Conservation (phyloP, 1,139 yeast species). For the Geotrichum cucujoidarum region DNA sequence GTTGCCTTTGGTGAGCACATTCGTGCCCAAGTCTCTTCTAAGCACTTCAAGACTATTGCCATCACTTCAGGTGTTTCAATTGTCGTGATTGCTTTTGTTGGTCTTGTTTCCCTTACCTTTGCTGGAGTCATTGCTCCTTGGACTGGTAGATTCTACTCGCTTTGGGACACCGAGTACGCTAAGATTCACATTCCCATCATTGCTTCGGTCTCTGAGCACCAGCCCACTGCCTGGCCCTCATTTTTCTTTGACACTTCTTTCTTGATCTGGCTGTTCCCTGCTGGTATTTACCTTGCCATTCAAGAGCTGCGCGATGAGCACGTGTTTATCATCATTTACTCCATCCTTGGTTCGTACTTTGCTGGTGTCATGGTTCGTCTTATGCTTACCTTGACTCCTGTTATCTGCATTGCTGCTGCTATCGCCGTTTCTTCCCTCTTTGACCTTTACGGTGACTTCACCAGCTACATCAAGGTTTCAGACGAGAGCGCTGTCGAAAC, state of each 20-base stretch:
- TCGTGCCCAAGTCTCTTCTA: slow-evolving; percentile 64
- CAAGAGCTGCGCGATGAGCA: slow-evolving; percentile 89
- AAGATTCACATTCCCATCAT: slow-evolving; percentile 97
- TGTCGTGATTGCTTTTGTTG: slow-evolving; percentile 59
- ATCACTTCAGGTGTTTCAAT: slow-evolving; percentile 54
- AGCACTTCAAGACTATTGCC: slow-evolving; percentile 72
- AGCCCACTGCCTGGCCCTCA: slow-evolving; percentile 99
- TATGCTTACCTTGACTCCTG: slow-evolving; percentile 94
- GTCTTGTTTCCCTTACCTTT: slow-evolving; percentile 73
- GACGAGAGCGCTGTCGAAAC: slow-evolving; percentile 19
- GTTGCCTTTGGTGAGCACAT: slow-evolving; percentile 84
- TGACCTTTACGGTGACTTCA: slow-evolving; percentile 73
- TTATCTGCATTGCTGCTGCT: slow-evolving; percentile 88
- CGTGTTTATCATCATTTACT: slow-evolving; percentile 83
- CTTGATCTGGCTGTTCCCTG: slow-evolving; percentile 97
- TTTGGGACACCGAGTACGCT: slow-evolving; percentile 98
- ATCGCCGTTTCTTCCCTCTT: slow-evolving; percentile 79
- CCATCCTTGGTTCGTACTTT: slow-evolving; percentile 89
- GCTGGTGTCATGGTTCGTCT: slow-evolving; percentile 99
- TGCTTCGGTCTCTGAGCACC: slow-evolving; percentile 98
- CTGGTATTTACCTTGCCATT: slow-evolving; percentile 86
- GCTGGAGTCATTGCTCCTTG: slow-evolving; percentile 97
- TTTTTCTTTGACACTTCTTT: slow-evolving; percentile 91
- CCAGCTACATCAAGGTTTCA: slow-evolving; percentile 25
- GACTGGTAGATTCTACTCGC: slow-evolving; percentile 97